Evolutionary conservation across 1,139 yeast species (phyloP).

Genomic region (Sugiyamaella novakii): DNA sequence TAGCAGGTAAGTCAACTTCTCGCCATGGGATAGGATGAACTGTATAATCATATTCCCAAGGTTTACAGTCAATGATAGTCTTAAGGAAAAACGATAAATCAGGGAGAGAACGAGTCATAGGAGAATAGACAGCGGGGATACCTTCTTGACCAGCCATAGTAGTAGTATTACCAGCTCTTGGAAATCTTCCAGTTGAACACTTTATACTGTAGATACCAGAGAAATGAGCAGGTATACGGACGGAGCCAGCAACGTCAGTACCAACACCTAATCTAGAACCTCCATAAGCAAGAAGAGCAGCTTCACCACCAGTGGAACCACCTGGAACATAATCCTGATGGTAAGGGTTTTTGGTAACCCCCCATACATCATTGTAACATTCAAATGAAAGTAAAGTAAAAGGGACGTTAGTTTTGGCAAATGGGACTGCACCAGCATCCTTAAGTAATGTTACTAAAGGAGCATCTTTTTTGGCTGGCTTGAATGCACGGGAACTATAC

Average conservation of each 20-base stretch:
- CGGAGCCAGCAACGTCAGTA: constrained; percentile 61
- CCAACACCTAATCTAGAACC: constrained; percentile 56
- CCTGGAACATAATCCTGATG: constrained; percentile 48
- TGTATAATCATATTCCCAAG: constrained; percentile 66
- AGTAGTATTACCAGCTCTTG: constrained; percentile 51
- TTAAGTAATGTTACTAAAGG: constrained; percentile 44
- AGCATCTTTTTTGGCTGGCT: constrained; percentile 42
- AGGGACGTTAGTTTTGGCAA: constrained; percentile 54
- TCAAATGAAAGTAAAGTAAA: constrained; percentile 51
- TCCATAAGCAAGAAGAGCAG: constrained; percentile 52
- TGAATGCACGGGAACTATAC: constrained; percentile 47
- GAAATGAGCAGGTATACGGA: constrained; percentile 54
- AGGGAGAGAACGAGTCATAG: constrained; percentile 58
- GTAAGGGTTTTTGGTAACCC: constrained; percentile 48
- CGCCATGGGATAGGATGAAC: constrained; percentile 66
- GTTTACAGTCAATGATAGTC: constrained; percentile 56
- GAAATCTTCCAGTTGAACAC: constrained; percentile 55
- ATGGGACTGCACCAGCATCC: constrained; percentile 52
- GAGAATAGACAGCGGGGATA: constrained; percentile 59
- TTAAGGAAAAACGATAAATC: constrained; percentile 68
- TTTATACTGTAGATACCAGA: constrained; percentile 52
- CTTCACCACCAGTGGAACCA: constrained; percentile 56
- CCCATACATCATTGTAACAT: constrained; percentile 50
- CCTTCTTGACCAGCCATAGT: constrained; percentile 60
- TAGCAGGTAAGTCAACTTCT: constrained; percentile 39